Evolutionary conservation across 2,329 filamentous ascomycete genomes (phyloP).

Genomic region (Aureobasidium sp.): DNA sequence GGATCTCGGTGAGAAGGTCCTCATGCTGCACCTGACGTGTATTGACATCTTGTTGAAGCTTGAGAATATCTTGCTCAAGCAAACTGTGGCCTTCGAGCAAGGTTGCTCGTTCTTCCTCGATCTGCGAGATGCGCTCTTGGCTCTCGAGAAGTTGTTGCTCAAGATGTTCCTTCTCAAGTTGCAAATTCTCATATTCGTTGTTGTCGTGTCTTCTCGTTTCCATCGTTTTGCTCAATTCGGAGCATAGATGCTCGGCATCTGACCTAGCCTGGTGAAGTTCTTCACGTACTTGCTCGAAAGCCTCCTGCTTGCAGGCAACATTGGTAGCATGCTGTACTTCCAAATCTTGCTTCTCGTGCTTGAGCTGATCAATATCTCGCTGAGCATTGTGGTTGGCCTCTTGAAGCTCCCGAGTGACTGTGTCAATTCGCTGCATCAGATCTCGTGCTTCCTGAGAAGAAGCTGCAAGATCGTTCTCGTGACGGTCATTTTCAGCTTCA

Average conservation of each 20-base stretch:
- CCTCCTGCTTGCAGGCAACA: constrained; percentile 40
- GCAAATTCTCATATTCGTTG: not conserved
- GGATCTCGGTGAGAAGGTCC: not conserved
- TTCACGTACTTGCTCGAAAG: constrained; percentile 36
- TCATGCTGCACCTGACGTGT: constrained; percentile 4
- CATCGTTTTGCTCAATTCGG: constrained; percentile 5
- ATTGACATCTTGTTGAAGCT: not conserved
- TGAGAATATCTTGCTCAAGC: constrained; percentile 8
- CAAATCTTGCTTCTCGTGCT: constrained; percentile 36
- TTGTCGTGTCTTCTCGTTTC: not conserved
- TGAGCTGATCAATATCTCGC: constrained; percentile 33
- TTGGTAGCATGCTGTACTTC: constrained; percentile 39
- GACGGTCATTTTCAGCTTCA: constrained; percentile 34
- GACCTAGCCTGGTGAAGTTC: constrained; percentile 22
- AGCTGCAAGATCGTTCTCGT: constrained; percentile 32
- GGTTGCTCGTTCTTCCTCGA: constrained; percentile 1
- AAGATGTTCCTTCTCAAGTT: not conserved
- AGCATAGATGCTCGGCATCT: constrained; percentile 15
- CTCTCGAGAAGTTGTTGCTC: constrained; percentile 8
- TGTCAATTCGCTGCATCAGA: constrained; percentile 29
- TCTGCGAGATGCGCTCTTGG: not conserved
- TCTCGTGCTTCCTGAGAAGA: constrained; percentile 34
- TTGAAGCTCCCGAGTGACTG: constrained; percentile 32
- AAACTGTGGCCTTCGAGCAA: not conserved
- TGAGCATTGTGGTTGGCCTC: constrained; percentile 31